Percentiles rank a stretch among this genome's conserved stretches.
phyloP scores from a whole-genome alignment of 2,329 filamentous ascomycete species.

The Alternaria conjuncta region DNA sequence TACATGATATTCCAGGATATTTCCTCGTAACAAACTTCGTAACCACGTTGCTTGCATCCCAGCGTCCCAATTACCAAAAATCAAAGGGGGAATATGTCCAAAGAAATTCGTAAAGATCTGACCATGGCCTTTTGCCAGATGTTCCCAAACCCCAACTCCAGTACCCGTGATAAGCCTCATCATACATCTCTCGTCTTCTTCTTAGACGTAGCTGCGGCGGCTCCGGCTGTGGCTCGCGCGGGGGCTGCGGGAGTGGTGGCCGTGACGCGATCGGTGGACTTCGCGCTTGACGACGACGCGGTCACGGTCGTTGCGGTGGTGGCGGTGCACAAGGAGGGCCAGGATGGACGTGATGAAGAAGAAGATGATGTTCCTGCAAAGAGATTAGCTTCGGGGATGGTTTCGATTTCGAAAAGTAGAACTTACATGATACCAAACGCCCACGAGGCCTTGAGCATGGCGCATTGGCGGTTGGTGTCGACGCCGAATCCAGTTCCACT shows the following conservation, averaged over 20 bases:
- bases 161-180: background rate
- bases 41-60: background rate
- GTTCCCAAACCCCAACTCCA: background rate
- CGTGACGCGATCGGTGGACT: constrained; percentile 54
- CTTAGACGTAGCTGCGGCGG: constrained; percentile 47
- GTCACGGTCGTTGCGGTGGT: constrained; percentile 55
- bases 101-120: constrained; percentile 25
- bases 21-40: constrained; percentile 6
- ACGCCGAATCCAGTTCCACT: constrained; percentile 58
- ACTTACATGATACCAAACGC: constrained; percentile 85
- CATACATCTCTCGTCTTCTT: background rate
- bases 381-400: constrained; percentile 28
- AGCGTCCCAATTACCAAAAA: constrained; percentile 3
- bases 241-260: constrained; percentile 49
- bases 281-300: constrained; percentile 62
- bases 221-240: constrained; percentile 46
- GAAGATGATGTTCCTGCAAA: constrained; percentile 45
- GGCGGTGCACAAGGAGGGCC: constrained; percentile 64
- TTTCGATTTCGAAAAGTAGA: background rate
- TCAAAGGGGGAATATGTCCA: constrained; percentile 16
- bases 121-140: constrained; percentile 1
- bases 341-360: constrained; percentile 56
- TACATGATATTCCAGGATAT: constrained; percentile 1
- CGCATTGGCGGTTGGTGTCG: constrained; percentile 75
- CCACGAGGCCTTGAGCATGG: constrained; percentile 90